Evolutionary conservation across 2,329 filamentous ascomycete genomes (phyloP), one percentile per base, ranked within the genome.

Genomic region (Zarea fungicola): DNA sequence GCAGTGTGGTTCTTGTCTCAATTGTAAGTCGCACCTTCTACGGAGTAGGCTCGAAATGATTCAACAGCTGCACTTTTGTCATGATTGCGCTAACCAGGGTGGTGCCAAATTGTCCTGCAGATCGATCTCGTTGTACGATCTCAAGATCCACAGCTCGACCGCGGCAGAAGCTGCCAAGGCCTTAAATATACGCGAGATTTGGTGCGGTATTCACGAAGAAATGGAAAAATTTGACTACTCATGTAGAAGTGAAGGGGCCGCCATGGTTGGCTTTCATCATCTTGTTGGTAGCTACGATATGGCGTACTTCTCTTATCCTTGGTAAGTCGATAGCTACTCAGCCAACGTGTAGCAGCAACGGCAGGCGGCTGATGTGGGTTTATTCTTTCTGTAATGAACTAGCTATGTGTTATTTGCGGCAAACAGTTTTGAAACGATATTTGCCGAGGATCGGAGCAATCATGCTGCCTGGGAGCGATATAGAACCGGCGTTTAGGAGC

Each of bases 221-320:
- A 47, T 43, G 6, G 6, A 35, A 14, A 18, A 23, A 18, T 14
- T 42, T 36, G 41, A 37, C 34, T 21, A 28, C 28, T 16, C 44
- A n/a, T 16, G 39, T 28, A 18, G 25, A 9, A 9, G 11, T 6
- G 3, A 22, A 22, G 32, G 25, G 14, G 23, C 26, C 23, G 40
- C 28, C 18, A 50, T 37, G 48, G 48, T 11, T 22, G 19, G 14
- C 4, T 50, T 50, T 31, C 35, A 43, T 1, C 51, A 53, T 43
- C 42, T 53, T 6, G 39, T 53, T 18, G 37, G 44, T 6, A 44
- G 43, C 23, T 45, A 45, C 22, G 51, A 53, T 28, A 41, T 42
- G 10, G 51, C 42, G 4, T 53, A 50, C 43, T 50, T 48, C 34
- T 48, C 37, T 13, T 53, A 53, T 22, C 42, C 36, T 3, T 39